Evolutionary conservation across 148 eudicot species (phyloP), one percentile per base, ranked within the genome.

Genomic region (Dianthus caryophyllus): DNA sequence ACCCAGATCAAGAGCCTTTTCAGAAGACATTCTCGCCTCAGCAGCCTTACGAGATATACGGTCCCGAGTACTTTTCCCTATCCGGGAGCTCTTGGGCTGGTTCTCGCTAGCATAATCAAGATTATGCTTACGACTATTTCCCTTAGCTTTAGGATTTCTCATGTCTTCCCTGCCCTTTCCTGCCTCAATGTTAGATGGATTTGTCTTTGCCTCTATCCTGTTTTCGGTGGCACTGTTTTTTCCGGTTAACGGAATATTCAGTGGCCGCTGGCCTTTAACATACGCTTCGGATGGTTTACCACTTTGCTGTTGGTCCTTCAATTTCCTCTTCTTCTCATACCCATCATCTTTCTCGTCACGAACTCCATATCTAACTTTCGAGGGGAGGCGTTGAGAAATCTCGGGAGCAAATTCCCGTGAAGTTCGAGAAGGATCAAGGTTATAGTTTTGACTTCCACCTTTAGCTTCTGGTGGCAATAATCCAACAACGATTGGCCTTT

Each of bases 311-410:
- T 41, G 59, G 76, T 79, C 73, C 44, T 73, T 76, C 57, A 65
- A 18, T 74, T 82, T 79, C 53, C 83, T 82, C 77, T 69, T 81
- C 72, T 65, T 82, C 63, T 70, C 67, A 50, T 61, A 67, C 14
- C 49, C 30, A 59, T 71, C 78, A 46, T 64, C 54, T 36, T 43
- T 48, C 38, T 74, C 70, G 31, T 33, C 47, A 56, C 30, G 73
- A 15, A 26, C 41, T 55, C 67, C 68, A 20, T 58, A 67, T 58
- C 76, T 79, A 61, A 48, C 52, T 47, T 73, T 82, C 65, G 56
- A 39, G 26, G 58, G 26, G 17, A 60, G 47, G n/a, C 39, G 26
- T 27, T 51, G 26, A 5, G 68, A 58, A 20, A 66, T 70, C 9
- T 55, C 48, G 24, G 30, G 65, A 17, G 25, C 52, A 67, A 63